Base-by-base conservation (phyloP, 129 eudicot species). In the Pittosporum tobira region DNA sequence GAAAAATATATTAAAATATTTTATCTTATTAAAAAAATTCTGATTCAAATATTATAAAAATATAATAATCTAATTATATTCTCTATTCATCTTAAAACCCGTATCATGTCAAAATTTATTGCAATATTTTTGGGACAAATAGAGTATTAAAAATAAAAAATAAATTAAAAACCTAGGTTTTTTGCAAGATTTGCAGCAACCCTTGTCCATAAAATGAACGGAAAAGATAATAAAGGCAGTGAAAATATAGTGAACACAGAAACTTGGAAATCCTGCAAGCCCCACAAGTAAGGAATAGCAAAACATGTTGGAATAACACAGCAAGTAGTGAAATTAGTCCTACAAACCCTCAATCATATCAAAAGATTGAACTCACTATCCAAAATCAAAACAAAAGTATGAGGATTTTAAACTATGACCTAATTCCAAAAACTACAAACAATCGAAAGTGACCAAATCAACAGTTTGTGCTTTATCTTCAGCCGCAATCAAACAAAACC, bases 221-320 rank as follows among this genome's bases (percentile, higher is more conserved):
- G 21, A 28, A 8, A 5, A 16, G 21, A 51, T 16, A 40, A 31
- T 2, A 5, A n/a, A 55, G 37, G n/a, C 9, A 15, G 14, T 0
- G 18, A 55, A 15, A 29, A 5, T 12, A 34, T 1, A 55, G 23
- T 8, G 31, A 27, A 23, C 28, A 7, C 18, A 29, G 15, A 22
- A 15, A 43, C 20, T 20, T 27, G 43, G 23, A 60, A 42, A 31
- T 20, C 65, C 67, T 45, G n/a, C 31, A 28, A 29, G 28, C 43
- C 19, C 43, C 42, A 62, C 29, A 21, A 40, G 25, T n/a, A 26
- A 58, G 25, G 9, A 10, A 37, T 29, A 49, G 21, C 30, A 49
- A 64, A 29, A 49, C 40, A 43, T 1, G 24, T 51, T 51, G 24
- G 51, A 47, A 24, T n/a, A 13, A 40, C 10, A 40, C 10, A 7